Conservation (phyloP, 2,329 filamentous ascomycete genomes). For the Albifimbria verrucaria region DNA sequence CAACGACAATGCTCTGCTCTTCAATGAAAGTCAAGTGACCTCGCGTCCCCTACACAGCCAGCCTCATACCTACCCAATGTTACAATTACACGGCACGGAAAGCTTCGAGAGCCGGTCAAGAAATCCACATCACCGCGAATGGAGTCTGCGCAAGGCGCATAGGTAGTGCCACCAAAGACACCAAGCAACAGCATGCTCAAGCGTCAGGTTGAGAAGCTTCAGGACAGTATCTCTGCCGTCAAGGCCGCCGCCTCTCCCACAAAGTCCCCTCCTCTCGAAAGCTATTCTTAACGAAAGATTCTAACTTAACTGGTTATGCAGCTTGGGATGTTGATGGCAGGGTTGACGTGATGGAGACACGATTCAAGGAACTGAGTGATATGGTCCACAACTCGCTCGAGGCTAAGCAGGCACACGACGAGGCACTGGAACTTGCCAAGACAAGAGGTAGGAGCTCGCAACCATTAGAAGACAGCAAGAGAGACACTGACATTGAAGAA, state of each 20-base stretch:
- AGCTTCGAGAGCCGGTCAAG: conserved; percentile 15
- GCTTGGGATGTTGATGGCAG: conserved; percentile 78
- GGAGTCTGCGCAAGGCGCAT: conserved; percentile 21
- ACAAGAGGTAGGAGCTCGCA: conserved; percentile 70
- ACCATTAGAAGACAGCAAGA: too few species aligned
- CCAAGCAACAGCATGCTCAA: conserved; percentile 25
- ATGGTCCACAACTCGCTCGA: conserved; percentile 67
- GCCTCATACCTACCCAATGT: conserved; percentile 20
- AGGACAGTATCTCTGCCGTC: conserved; percentile 27
- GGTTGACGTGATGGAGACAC: conserved; percentile 71
- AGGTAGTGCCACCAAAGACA: conserved; percentile 31
- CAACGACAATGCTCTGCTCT: conserved; percentile 22
- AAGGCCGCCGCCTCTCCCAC: conserved; percentile 33
- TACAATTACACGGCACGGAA: conserved; percentile 22
- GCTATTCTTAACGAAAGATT: conserved; percentile 66
- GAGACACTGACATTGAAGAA: too few species aligned
- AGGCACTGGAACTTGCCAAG: conserved; percentile 72
- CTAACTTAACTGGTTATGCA: conserved; percentile 63
- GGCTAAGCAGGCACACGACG: conserved; percentile 68
- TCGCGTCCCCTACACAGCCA: conserved; percentile 21
- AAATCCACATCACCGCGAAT: conserved; percentile 8
- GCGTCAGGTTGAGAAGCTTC: conserved; percentile 28
- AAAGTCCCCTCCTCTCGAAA: conserved; percentile 44
- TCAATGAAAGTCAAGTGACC: conserved; percentile 45
- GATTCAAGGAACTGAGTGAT: conserved; percentile 69